These are phyloP conservation scores for Suhomyces coccinellae DNA, from an alignment of 1,139 yeast genomes.

Conservation along the genomic window DNA sequence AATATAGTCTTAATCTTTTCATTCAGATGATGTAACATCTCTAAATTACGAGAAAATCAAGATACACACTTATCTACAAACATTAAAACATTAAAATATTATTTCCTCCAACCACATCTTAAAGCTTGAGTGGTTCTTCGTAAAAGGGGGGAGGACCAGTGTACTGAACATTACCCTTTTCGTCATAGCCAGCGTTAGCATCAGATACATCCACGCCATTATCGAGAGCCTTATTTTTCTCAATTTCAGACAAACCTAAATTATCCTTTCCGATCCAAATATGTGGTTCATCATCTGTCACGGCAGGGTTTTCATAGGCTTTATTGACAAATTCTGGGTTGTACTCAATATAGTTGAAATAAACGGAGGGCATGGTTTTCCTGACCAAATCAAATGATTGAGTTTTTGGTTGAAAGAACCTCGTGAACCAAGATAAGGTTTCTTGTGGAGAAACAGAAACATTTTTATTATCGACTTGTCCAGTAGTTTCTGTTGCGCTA, in stretches of 20 bases:
- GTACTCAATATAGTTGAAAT: slow-evolving; percentile 46
- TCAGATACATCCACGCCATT: slow-evolving; percentile 59
- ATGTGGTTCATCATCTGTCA: slow-evolving; percentile 59
- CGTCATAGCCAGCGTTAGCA: slow-evolving; percentile 55
- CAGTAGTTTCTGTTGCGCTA: slow-evolving; percentile 16
- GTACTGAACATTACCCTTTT: slow-evolving; percentile 53
- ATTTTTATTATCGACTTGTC: slow-evolving; percentile 15
- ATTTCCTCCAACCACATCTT: slow-evolving; percentile 6
- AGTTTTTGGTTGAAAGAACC: slow-evolving; percentile 43
- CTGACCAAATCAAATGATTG: slow-evolving; percentile 43
- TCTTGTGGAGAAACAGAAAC: slow-evolving; percentile 14
- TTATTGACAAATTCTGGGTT: slow-evolving; percentile 39
- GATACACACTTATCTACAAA: neutral
- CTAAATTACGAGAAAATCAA: neutral
- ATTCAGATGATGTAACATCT: neutral
- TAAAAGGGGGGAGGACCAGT: slow-evolving; percentile 66
- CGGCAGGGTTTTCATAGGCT: slow-evolving; percentile 71
- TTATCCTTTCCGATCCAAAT: slow-evolving; percentile 72
- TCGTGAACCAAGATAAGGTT: slow-evolving; percentile 32
- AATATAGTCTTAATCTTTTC: neutral
- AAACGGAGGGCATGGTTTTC: slow-evolving; percentile 39
- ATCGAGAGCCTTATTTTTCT: slow-evolving; percentile 57
- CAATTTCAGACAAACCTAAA: slow-evolving; percentile 65
- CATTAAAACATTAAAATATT: neutral
- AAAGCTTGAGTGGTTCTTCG: slow-evolving; percentile 45